phyloP scores from a whole-genome alignment of 805 yeast genomes.

The Geotrichum ghanense region DNA sequence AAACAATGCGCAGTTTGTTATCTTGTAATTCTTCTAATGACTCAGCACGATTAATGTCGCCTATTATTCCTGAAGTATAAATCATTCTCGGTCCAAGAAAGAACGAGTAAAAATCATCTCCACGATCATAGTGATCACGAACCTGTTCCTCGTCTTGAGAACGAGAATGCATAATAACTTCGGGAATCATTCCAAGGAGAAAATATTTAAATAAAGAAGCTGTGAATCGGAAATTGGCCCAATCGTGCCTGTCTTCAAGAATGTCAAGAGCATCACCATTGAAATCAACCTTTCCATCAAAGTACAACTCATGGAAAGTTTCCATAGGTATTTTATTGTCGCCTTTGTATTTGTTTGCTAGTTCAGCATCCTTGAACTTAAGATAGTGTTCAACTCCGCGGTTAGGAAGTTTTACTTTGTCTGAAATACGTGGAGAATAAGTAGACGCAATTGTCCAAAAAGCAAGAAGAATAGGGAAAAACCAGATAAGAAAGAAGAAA shows the following conservation, averaged over 20 bases:
- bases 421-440: slow-evolving; percentile 70
- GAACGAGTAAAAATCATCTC: slow-evolving; percentile 92
- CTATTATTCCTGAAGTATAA: slow-evolving; percentile 77
- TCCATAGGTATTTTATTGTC: slow-evolving; percentile 77
- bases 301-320: slow-evolving; percentile 81
- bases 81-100: slow-evolving; percentile 91
- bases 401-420: slow-evolving; percentile 64
- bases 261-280: slow-evolving; percentile 81
- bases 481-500: slow-evolving; percentile 43
- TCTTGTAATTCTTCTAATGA: slow-evolving; percentile 66
- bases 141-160: slow-evolving; percentile 96
- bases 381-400: slow-evolving; percentile 69
- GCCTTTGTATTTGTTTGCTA: slow-evolving; percentile 61
- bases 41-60: slow-evolving; percentile 61
- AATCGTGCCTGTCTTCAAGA: slow-evolving; percentile 81
- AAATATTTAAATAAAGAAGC: slow-evolving; percentile 65
- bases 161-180: slow-evolving; percentile 81
- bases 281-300: slow-evolving; percentile 72
- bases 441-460: slow-evolving; percentile 75
- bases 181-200: slow-evolving; percentile 82
- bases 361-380: slow-evolving; percentile 66
- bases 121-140: slow-evolving; percentile 90
- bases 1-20: slow-evolving; percentile 76
- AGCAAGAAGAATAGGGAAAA: slow-evolving; percentile 63
- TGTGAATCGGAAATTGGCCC: slow-evolving; percentile 79